Evolutionary conservation across 495 filamentous ascomycete species (phyloP), one percentile per base, ranked within the genome.

Genomic region (Xylona heveae): DNA sequence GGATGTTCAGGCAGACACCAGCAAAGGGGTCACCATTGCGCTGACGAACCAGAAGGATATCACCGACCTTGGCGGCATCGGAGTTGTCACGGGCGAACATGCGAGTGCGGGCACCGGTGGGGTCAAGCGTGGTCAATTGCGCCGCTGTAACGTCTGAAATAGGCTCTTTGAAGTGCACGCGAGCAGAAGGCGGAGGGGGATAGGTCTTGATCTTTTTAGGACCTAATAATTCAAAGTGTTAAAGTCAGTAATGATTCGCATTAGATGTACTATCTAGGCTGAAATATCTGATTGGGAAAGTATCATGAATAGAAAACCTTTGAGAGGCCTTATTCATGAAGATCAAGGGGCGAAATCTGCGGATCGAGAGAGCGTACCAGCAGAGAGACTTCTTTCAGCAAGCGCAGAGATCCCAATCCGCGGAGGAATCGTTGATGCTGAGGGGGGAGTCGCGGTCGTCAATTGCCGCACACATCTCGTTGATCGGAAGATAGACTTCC

Each of bases 11-110:
- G 39, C 73, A 74, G 7, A 90, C 78, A 19, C 88, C 88, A 9
- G 81, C 63, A 51, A 93, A 94, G 0, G 88, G 84, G 43, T 92
- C 84, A 20, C 82, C 78, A 42, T 65, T 76, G 42, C 70, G 68
- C 57, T 74, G 59, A 51, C 82, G 69, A 23, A 92, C 77, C 33
- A 82, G 77, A n/a, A 97, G 58, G 39, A 95, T 78, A 53, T 97
- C 88, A 37, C 88, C 88, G 5, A 68, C 59, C 37, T 71, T 66
- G 19, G 74, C 77, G 39, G 66, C 64, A 50, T 91, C 77, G 13
- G 62, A 63, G 51, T 81, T 85, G 19, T 55, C 46, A 30, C 70
- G 71, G 38, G 73, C 64, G 56, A 95, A 92, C 18, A 95, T 69
- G 18, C 70, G 66, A 30, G 69, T 72, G 10, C 84, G 76, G 19